Base-by-base conservation (phyloP, 306 rosid genomes). In the Styphnolobium japonicum region DNA sequence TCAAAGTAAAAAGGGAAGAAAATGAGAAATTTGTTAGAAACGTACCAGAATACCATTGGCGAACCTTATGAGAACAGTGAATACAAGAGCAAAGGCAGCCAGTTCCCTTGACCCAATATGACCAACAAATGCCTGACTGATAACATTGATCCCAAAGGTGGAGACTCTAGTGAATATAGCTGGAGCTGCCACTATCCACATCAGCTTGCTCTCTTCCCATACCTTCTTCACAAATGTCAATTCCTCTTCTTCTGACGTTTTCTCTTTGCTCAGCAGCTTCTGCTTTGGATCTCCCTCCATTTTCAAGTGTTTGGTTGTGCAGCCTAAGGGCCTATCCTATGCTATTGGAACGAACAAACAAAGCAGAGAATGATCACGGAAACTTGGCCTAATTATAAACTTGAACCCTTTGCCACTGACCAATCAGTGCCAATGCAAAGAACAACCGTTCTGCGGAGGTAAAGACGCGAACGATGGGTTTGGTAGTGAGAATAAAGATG, bases 171-270 rank as follows among this genome's bases (percentile, higher is more conserved):
- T 82, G 84, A 85, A 84, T 7, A 89, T 87, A 6, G 85, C 87
- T 1, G 93, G 93, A 45, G 80, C 90, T 18, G 93, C 89, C 12
- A 89, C 88, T 2, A 76, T 0, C 93, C 93, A 89, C 81, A 89
- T 71, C 18, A 45, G 1, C 64, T 85, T 79, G 48, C 66, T 73
- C 61, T 89, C 93, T 21, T 4, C 11, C 91, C 87, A 89, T 6
- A 83, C 67, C 76, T 77, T 89, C 33, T 75, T 76, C 10, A 15
- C 15, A 6, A 81, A n/a, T 2, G 74, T 11, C 43, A 19, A 31
- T 14, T 31, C 81, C 5, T 74, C 86, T 51, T 75, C 69, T 15
- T 65, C 65, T 18, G 66, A 7, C 14, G 39, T n/a, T n/a, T 37
- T 19, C 8, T 16, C 34, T 1, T 19, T 31, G 0, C 22, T 29